Evolutionary conservation across 257 asterid species (phyloP), one percentile per base, ranked within the genome.

Genomic region (Prunella vulgaris): DNA sequence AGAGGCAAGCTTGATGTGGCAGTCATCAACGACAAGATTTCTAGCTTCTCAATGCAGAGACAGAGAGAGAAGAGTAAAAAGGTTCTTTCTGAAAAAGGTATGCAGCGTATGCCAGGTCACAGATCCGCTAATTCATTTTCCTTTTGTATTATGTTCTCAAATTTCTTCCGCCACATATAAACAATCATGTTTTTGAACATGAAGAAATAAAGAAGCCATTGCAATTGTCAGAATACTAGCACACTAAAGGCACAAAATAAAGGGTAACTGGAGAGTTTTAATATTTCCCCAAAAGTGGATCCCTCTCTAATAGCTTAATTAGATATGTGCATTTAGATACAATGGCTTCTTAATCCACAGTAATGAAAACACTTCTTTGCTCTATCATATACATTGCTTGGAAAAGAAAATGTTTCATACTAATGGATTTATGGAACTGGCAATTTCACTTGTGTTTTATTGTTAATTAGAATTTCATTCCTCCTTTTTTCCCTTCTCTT

Each of bases 31-130:
- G 72, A 60, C 66, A 86, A 81, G 73, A 70, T 73, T 65, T 76
- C 71, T 21, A 80, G 84, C 73, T 68, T 87, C 22, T 66, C 87
- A n/a, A 27, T 69, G 17, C 90, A 77, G 72, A 86, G 77, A 48
- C 77, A 78, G 73, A 84, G 82, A 82, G 91, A 81, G 83, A 86
- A 86, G 77, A 87, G 87, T 82, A 89, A 89, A 80, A 94, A 87
- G 80, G 83, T 73, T 78, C 87, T 83, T 53, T 87, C 81, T 14
- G 63, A 80, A 69, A 83, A 73, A 84, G 99, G 99, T 91, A 79
- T 64, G 64, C 1, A 73, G 82, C 97, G 99, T 91, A 79, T 64
- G 64, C 1, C 44, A 27, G 51, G 42, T 61, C 72, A 2, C 37
- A 27, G 30, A 53, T 61, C 72, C 64, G 64, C 32, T 27, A 27